Percentiles rank a stretch among this genome's conserved stretches.
Conservation (phyloP, 495 filamentous ascomycete genomes). For the Durotheca rogersii region DNA sequence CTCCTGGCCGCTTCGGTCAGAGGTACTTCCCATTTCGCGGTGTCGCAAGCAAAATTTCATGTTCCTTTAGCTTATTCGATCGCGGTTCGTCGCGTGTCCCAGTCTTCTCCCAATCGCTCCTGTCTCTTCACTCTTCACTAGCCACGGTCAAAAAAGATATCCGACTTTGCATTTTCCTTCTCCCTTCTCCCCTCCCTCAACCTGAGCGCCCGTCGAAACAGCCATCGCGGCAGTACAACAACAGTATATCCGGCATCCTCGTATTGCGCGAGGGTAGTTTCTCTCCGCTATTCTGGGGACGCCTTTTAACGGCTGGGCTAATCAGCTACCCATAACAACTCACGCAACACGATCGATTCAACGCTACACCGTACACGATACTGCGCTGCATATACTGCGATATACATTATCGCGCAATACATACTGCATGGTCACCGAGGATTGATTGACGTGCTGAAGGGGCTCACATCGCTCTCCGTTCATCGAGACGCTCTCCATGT, state of each 20-base stretch:
- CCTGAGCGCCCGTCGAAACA: conserved; percentile 19
- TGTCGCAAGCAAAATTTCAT: conserved; percentile 12
- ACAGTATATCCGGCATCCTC: too few species aligned
- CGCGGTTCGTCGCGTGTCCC: conserved; percentile 34
- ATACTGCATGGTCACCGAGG: too few species aligned
- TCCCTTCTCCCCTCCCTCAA: conserved; percentile 22
- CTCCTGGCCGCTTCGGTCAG: too few species aligned
- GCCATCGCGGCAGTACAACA: conserved; percentile 20
- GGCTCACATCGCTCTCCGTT: conserved; percentile 2
- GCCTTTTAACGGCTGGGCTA: too few species aligned
- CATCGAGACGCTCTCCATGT: conserved; percentile 16
- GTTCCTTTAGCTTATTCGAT: conserved; percentile 26
- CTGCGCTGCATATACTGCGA: too few species aligned
- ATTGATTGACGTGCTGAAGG: conserved; percentile 2
- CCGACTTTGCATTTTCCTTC: conserved; percentile 20
- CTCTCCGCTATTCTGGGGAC: too few species aligned
- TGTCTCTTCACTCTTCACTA: conserved; percentile 23
- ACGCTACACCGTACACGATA: conserved; percentile 8
- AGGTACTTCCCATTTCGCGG: conserved; percentile 25
- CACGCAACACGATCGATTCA: conserved; percentile 9
- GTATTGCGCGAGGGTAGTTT: too few species aligned
- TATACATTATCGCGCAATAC: too few species aligned
- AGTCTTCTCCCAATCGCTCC: too few species aligned
- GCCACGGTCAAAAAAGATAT: conserved; percentile 25
- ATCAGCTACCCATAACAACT: too few species aligned